A percentile compares a stretch with the other conserved stretches of the same genome.
These are phyloP conservation scores for Vitis riparia DNA, from an alignment of 164 flowering plant genomes.

Conservation along the genomic window DNA sequence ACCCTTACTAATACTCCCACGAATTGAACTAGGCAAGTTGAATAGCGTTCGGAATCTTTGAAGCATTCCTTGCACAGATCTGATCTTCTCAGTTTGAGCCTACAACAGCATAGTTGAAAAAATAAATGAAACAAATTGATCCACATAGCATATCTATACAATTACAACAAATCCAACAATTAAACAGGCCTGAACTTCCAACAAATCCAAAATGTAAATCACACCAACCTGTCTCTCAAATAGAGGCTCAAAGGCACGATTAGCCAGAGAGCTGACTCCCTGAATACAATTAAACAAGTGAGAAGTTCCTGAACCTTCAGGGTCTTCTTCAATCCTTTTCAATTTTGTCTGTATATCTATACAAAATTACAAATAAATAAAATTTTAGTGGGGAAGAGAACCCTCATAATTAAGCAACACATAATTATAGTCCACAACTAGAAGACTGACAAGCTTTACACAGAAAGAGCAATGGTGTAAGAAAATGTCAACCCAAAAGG, in stretches of 20 bases:
- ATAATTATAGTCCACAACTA: not conserved
- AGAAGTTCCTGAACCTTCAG: constrained; percentile 96
- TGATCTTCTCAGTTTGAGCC: constrained; percentile 99
- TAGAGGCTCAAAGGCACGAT: constrained; percentile 86
- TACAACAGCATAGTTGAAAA: constrained; percentile 26
- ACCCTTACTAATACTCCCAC: constrained; percentile 94
- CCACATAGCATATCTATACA: not conserved
- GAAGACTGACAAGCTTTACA: constrained; percentile 1
- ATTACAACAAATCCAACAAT: no score
- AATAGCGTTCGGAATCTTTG: constrained; percentile 96
- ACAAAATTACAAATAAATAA: constrained; percentile 9
- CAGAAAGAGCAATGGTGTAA: not conserved
- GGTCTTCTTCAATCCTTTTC: constrained; percentile 95
- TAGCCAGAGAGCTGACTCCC: constrained; percentile 74
- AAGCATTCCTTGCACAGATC: constrained; percentile 99
- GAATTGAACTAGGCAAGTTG: constrained; percentile 95
- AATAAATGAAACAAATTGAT: constrained; percentile 3
- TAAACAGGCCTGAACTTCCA: constrained; percentile 4
- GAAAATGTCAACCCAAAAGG: no score
- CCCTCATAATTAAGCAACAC: not conserved
- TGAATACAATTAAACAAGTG: constrained; percentile 72
- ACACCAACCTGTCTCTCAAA: constrained; percentile 95
- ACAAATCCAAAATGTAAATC: constrained; percentile 10
- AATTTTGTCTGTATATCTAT: constrained; percentile 94
- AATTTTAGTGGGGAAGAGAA: no score